Evolutionary conservation across 2,329 filamentous ascomycete genomes (phyloP), one percentile per base, ranked within the genome.

Genomic region (Venturia oleaginea): DNA sequence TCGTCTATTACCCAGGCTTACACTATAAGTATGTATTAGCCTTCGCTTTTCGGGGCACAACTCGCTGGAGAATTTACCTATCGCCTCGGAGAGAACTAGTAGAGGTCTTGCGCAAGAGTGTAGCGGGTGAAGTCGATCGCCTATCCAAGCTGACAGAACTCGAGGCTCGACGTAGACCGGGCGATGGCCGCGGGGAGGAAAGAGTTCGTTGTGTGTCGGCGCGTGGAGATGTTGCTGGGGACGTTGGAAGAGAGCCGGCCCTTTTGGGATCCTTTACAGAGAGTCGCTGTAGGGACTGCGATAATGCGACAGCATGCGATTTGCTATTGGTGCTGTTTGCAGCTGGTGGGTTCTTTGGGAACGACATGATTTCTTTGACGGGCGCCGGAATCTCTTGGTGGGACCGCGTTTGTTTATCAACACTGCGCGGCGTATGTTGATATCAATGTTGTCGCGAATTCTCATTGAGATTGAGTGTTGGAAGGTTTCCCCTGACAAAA

Each of bases 121-220:
- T 57, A 38, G 62, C 46, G 13, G 64, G 57, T 24, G 64, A 65
- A 40, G 59, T 30, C 19, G 57, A 62, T 13, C 64, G 64, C 46
- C 62, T 38, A 57, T 64, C 63, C 27, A 64, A 8, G 40, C 63
- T 64, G 11, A 64, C 15, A 17, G 63, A 64, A 34, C 32, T 42
- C n/a, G 63, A 42, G 27, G 24, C 13, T n/a, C 63, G 15, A 17
- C 63, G 54, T 51, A 54, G 63, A 42, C 24, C 61, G 13, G 63
- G 54, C 13, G 54, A 60, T 22, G 63, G 63, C 42, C 63, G 46
- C 48, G 62, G 62, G 15, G 62, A 62, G 24, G 59, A 60, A 30
- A 60, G 34, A 10, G 30, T 60, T 32, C 59, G 59, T 8, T 27
- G 27, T 22, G 32, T 1, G 13, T 60, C 59, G 37, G 59, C 22